Percentiles rank a stretch among this genome's conserved stretches.
Conservation (phyloP, 2,329 filamentous ascomycete genomes). For the Fusarium beomiforme region DNA sequence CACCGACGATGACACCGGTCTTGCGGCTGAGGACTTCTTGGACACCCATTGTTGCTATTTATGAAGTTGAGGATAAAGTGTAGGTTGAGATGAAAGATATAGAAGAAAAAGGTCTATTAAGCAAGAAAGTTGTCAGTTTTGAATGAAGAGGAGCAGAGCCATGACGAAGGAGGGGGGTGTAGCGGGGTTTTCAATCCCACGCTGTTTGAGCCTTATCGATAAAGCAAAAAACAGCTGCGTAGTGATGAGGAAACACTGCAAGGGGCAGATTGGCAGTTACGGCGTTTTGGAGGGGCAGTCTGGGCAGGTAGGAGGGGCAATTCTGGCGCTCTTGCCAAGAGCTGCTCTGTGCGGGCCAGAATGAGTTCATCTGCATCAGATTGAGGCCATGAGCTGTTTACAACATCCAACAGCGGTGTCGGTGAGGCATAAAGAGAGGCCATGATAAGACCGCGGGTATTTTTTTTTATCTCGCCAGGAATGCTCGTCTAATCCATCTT, state of each 20-base stretch:
- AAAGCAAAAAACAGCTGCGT: constrained; percentile 26
- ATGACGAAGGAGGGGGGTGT: constrained; percentile 36
- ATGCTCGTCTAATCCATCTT: constrained; percentile 32
- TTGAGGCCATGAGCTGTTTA: constrained; percentile 38
- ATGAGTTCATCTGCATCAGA: constrained; percentile 40
- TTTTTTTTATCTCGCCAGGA: constrained; percentile 22
- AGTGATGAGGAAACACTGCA: constrained; percentile 4
- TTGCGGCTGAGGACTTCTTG: constrained; percentile 60
- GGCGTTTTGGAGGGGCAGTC: constrained; percentile 26
- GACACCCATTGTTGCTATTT: constrained; percentile 51
- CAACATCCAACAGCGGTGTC: constrained; percentile 35
- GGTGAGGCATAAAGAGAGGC: constrained; percentile 37
- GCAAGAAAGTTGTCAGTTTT: constrained; percentile 39
- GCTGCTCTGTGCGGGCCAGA: constrained; percentile 33
- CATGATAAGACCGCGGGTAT: constrained; percentile 34
- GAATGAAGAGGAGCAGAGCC: constrained; percentile 32
- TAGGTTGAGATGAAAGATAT: constrained; percentile 33
- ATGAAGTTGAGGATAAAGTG: constrained; percentile 21
- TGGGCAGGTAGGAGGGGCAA: constrained; percentile 25
- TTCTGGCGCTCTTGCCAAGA: constrained; percentile 30
- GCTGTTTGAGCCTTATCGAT: constrained; percentile 39
- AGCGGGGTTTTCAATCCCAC: constrained; percentile 42
- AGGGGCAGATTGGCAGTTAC: constrained; percentile 26
- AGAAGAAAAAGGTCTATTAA: constrained; percentile 35
- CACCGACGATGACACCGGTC: constrained; percentile 64